Evolutionary conservation across 768 basidiomycete species (phyloP), one percentile per base, ranked within the genome.

Genomic region (Amanita polypyramis): DNA sequence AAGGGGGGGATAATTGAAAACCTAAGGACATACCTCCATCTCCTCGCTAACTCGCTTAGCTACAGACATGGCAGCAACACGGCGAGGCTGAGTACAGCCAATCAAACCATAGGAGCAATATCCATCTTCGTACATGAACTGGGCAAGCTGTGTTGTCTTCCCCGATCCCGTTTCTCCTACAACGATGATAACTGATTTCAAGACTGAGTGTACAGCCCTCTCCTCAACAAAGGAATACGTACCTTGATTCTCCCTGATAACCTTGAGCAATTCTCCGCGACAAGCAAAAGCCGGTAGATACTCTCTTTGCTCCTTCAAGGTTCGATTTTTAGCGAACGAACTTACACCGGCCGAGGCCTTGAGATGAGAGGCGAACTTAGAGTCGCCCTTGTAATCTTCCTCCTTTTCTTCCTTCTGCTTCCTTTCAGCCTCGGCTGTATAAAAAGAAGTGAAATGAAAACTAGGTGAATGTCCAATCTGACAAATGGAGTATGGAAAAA

Each of bases 141-240:
- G 96, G 0, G 89, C 72, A 5, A 99, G 70, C 62, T 99, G 96
- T 0, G 96, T 98, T 1, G 96, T 99, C 68, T 99, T 99, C 5
- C 96, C 96, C 0, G 95, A 98, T 8, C 96, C 96, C n/a, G 96
- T 99, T 66, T 99, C 96, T n/a, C 96, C 96, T 34, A 99, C 88
- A 33, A 98, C 91, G 49, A 99, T 80, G 40, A 88, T 72, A 32
- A 98, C 96, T 96, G 54, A 21, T 42, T 27, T 19, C 30, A 43
- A 21, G 19, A 12, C 14, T 33, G 40, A 51, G 47, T 54, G 32
- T 52, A 43, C 23, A 17, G 4, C 30, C 30, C 34, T 21, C 10
- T 29, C 10, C 25, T n/a, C 17, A 10, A 9, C n/a, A 9, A 47
- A 49, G 4, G n/a, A 15, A 6, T 42, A 56, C 65, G 42, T 46